Evolutionary conservation across 2,329 filamentous ascomycete genomes (phyloP), one percentile per base, ranked within the genome.

Genomic region (Dothiorella sarmentorum): DNA sequence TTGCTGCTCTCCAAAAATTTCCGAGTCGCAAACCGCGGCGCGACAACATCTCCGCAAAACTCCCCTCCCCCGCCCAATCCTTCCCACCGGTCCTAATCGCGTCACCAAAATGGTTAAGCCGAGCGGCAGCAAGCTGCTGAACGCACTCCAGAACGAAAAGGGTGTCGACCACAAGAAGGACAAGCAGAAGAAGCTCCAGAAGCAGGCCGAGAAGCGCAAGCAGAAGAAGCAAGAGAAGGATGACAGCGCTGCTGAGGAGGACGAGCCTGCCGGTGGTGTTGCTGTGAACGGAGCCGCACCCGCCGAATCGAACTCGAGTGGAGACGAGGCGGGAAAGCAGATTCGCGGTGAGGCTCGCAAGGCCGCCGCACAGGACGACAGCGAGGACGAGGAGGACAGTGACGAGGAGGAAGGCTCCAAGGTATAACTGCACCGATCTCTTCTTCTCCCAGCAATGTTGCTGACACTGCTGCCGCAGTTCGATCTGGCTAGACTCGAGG

Each of bases 81-180:
- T 17, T 40, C 58, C 56, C 13, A 29, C 20, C 49, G 15, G 15
- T 33, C 35, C 24, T 13, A 20, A 10, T 44, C 37, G 37, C 26
- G 10, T 18, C 7, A 27, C 31, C 43, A 59, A 29, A 15, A 79
- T 83, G 80, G 75, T 72, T 51, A 81, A 80, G 64, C 80, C 81
- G 69, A 69, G 65, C 45, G 70, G 69, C 58, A 80, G 79, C 63
- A 85, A 84, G 69, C 73, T 87, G 45, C 78, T 84, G 60, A 72
- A 77, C 43, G 82, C 83, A 45, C 78, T 87, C 20, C 81, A 85
- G 64, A 76, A 78, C 56, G 75, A 83, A 60, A 80, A 82, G 68
- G 83, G 83, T 27, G 76, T 82, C 47, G 87, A 94, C 65, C 87
- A 89, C 62, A 86, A 88, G 63, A 81, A 90, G 56, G 89, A 93